Conservation (phyloP, 2,329 filamentous ascomycete species). For the Proliferodiscus dingleyae region DNA sequence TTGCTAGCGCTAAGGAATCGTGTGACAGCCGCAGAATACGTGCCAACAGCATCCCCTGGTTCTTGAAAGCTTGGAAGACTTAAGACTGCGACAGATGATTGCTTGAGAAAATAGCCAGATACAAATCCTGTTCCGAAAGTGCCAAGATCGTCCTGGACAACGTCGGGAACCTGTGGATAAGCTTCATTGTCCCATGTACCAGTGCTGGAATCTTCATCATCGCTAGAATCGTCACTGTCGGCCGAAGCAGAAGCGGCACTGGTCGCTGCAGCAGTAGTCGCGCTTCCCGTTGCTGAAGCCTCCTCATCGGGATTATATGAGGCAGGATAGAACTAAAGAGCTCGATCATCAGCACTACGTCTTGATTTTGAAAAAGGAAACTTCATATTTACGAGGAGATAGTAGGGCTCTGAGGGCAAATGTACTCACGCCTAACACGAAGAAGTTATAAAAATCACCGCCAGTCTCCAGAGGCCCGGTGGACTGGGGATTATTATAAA, state of each 20-base stretch:
- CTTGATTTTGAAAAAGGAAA: no score
- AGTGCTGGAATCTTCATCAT: no score
- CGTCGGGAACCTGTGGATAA: constrained; percentile 15
- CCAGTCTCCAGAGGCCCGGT: constrained; percentile 26
- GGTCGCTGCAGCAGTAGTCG: constrained; percentile 23
- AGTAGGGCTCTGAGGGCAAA: no score
- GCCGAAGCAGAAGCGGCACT: constrained; percentile 28
- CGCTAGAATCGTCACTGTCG: no score
- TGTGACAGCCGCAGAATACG: constrained; percentile 30
- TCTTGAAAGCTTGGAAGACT: constrained; percentile 37
- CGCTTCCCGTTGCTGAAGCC: neutral
- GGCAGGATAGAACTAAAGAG: neutral
- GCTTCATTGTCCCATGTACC: constrained; percentile 32
- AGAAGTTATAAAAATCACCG: constrained; percentile 27
- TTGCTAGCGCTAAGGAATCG: constrained; percentile 42
- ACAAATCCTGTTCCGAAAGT: constrained; percentile 18
- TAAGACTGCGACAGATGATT: constrained; percentile 32
- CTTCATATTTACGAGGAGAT: no score
- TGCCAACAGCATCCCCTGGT: constrained; percentile 23
- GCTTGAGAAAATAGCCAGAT: constrained; percentile 24
- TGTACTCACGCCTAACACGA: constrained; percentile 19
- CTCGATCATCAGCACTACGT: constrained; percentile 27
- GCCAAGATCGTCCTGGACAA: constrained; percentile 19
- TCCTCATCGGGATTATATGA: neutral
- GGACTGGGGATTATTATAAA: constrained; percentile 23